These are phyloP conservation scores for Castanea sativa DNA, from an alignment of 306 rosid genomes.

Conservation along the genomic window DNA sequence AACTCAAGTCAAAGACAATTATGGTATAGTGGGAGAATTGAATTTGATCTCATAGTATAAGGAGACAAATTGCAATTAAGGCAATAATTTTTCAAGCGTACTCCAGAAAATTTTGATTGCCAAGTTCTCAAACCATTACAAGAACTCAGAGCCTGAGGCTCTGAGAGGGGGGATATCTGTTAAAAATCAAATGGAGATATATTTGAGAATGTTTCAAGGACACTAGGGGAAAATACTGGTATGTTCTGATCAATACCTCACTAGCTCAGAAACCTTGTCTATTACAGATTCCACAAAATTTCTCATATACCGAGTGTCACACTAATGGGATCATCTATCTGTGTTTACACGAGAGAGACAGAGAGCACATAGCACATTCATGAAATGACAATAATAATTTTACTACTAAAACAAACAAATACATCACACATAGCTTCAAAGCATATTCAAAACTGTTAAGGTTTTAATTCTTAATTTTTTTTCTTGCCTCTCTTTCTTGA, in stretches of 20 bases:
- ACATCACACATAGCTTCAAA: neutral
- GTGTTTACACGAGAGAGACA: too few relatives aligned
- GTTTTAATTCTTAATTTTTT: constrained; percentile 42
- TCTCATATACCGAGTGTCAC: too few relatives aligned
- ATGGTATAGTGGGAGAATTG: too few relatives aligned
- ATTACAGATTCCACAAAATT: too few relatives aligned
- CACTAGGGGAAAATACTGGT: neutral
- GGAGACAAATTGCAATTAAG: too few relatives aligned
- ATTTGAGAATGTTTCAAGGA: neutral
- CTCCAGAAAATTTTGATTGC: neutral
- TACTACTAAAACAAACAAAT: neutral
- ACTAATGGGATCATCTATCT: too few relatives aligned
- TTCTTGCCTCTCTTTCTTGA: constrained; percentile 77
- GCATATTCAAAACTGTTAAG: neutral
- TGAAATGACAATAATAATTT: neutral
- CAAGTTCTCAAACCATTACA: neutral
- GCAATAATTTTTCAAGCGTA: too few relatives aligned
- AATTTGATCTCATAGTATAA: too few relatives aligned
- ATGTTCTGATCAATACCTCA: neutral
- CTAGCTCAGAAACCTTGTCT: neutral
- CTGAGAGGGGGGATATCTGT: neutral
- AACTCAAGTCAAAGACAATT: too few relatives aligned
- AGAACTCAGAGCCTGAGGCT: neutral
- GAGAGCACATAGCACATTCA: neutral
- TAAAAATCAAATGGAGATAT: neutral